Evolutionary conservation across 164 flowering plant species (phyloP).

Genomic region (Magnolia changhungtana): DNA sequence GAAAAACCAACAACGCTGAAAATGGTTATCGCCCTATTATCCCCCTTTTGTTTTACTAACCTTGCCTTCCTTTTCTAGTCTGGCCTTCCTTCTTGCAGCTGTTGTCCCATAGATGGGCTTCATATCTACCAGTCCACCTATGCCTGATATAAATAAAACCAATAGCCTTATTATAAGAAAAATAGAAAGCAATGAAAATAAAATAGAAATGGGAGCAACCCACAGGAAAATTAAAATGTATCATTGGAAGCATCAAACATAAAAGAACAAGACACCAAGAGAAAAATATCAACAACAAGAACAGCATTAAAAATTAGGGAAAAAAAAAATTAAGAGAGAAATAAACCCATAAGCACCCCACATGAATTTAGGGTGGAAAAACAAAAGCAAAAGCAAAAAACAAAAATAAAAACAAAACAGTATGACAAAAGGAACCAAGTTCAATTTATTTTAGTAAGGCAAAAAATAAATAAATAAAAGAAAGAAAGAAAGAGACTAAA

Average conservation of each 20-base stretch:
- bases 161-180: neutral
- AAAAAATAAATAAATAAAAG: neutral
- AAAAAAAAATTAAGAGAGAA: neutral
- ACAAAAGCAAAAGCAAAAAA: neutral
- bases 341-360: neutral
- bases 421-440: neutral
- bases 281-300: neutral
- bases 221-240: neutral
- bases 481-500: neutral
- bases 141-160: conserved; percentile 43
- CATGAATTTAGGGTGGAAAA: neutral
- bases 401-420: neutral
- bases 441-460: no score
- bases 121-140: conserved; percentile 94
- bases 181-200: neutral
- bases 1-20: conserved; percentile 1
- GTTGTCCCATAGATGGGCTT: conserved; percentile 93
- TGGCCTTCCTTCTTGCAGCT: conserved; percentile 95
- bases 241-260: neutral
- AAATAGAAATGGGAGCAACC: neutral
- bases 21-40: neutral
- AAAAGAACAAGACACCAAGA: neutral
- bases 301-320: neutral
- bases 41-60: conserved; percentile 32
- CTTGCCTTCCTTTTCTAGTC: conserved; percentile 95